Base-by-base conservation (phyloP, 495 filamentous ascomycete genomes). In the Entonaema liquescens region DNA sequence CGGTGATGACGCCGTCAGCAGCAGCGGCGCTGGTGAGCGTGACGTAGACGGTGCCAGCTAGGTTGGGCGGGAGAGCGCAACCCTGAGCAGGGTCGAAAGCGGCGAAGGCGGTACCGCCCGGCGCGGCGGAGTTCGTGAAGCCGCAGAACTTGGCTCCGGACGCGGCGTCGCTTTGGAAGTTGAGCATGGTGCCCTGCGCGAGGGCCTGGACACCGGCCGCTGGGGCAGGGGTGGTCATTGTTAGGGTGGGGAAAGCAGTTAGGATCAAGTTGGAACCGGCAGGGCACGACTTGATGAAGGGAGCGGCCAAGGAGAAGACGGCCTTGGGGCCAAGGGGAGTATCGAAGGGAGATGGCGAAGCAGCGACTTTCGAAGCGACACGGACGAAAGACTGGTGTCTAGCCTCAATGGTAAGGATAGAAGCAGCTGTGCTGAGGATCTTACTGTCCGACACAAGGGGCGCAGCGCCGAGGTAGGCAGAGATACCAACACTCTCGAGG, bases 321-420 rank as follows among this genome's bases (percentile, higher is more conserved):
- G 83, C 82, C 65, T 83, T 82, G 65, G 85, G 82, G 54, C 84
- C 82, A 9, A 90, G 82, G 11, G 88, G 79, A 5, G 83, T 83
- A 77, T 90, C 88, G 69, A 90, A 89, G 36, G 88, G 86, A 66
- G 83, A 83, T 6, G 88, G 87, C 3, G 88, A 81, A 50, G 87
- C 82, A 58, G 82, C 68, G 58, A 79, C 76, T 36, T 75, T 72
- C 50, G 75, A 81, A 40, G 81, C 83, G 50, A 82, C 63, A 49
- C 87, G 86, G 78, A 89, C 84, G 69, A 88, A 85, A 53, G 86
- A 85, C 76, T 89, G 85, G 77, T 90, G 88, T 58, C 88, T 82
- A 33, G 86, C 80, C 74, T 90, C 88, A 47, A 89, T 80, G 28
- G 88, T 89, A 7, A 87, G 82, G 68, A 90, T 89, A 19, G 82